Percentiles rank a stretch among this genome's conserved stretches.
Conservation (phyloP, 768 basidiomycete genomes). For the Russula vinacea region DNA sequence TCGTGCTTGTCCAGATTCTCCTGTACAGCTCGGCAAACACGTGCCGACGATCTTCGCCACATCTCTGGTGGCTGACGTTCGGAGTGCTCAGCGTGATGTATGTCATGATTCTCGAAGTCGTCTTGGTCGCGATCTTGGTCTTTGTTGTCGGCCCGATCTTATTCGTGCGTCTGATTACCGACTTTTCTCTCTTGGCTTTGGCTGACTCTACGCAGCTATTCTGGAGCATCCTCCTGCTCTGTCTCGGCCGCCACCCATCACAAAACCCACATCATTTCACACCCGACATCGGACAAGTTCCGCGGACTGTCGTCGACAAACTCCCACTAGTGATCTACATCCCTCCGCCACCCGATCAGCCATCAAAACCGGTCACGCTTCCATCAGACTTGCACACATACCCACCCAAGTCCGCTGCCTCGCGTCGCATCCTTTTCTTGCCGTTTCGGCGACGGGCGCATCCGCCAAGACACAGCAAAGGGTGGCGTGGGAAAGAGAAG, state of each 20-base stretch:
- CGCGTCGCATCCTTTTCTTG: conserved; percentile 56
- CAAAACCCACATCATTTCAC: conserved; percentile 71
- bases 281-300: conserved; percentile 73
- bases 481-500: conserved; percentile 28
- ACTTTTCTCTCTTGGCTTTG: not conserved
- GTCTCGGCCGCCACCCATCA: conserved; percentile 75
- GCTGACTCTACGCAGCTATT: conserved; percentile 47
- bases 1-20: conserved; percentile 75
- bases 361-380: conserved; percentile 26
- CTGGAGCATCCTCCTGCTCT: conserved; percentile 76
- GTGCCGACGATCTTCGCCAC: conserved; percentile 71
- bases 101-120: conserved; percentile 65
- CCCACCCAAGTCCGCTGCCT: conserved; percentile 50
- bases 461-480: conserved; percentile 21
- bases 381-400: conserved; percentile 47
- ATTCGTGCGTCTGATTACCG: conserved; percentile 51
- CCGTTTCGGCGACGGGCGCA: conserved; percentile 15
- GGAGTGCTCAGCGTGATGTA: conserved; percentile 79
- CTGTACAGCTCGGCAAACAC: conserved; percentile 72
- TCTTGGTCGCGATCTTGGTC: conserved; percentile 70
- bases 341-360: conserved; percentile 60
- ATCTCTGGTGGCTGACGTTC: conserved; percentile 85
- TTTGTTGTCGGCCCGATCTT: conserved; percentile 77
- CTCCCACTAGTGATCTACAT: conserved; percentile 87
- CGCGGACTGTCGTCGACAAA: conserved; percentile 66